Evolutionary conservation across 805 yeast species (phyloP).

Genomic region (Spathaspora boniae): DNA sequence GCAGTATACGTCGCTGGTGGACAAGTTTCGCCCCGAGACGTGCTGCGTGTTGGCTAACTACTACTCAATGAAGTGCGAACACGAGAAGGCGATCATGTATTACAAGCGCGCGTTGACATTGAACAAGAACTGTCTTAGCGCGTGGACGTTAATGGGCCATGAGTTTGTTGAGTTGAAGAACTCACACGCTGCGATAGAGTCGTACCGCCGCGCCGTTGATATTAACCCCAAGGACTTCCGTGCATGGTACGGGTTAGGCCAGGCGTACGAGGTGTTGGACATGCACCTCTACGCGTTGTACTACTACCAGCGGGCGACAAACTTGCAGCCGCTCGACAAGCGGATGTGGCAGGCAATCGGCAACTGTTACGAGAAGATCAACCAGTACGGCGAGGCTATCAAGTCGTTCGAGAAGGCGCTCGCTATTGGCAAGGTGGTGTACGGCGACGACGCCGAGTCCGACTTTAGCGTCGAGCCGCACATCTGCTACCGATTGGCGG

Average conservation of each 20-base stretch:
- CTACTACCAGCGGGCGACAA: conserved; percentile 88
- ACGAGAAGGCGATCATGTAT: conserved; percentile 90
- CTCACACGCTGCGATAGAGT: conserved; percentile 95
- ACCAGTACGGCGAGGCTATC: conserved; percentile 67
- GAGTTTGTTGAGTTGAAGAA: conserved; percentile 95
- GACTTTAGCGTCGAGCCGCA: conserved; percentile 30
- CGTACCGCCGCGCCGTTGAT: conserved; percentile 90
- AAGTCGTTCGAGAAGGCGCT: conserved; percentile 80
- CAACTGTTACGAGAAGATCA: conserved; percentile 78
- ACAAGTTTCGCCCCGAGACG: conserved; percentile 87
- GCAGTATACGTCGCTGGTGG: conserved; percentile 76
- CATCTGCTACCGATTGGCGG: conserved; percentile 65
- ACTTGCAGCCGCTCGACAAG: conserved; percentile 82
- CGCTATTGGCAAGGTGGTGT: conserved; percentile 40
- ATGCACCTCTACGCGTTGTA: conserved; percentile 91
- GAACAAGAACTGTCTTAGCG: conserved; percentile 76
- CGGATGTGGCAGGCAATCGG: conserved; percentile 97
- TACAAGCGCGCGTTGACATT: conserved; percentile 85
- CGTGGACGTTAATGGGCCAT: conserved; percentile 99
- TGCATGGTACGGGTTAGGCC: conserved; percentile 99
- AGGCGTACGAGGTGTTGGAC: conserved; percentile 94
- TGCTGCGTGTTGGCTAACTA: conserved; percentile 94
- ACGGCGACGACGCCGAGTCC: conserved; percentile 12
- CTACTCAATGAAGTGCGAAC: conserved; percentile 87
- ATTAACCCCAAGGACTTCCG: conserved; percentile 84